Evolutionary conservation across 139 green algal genomes (phyloP).

Genomic region (Eudorina sp.): DNA sequence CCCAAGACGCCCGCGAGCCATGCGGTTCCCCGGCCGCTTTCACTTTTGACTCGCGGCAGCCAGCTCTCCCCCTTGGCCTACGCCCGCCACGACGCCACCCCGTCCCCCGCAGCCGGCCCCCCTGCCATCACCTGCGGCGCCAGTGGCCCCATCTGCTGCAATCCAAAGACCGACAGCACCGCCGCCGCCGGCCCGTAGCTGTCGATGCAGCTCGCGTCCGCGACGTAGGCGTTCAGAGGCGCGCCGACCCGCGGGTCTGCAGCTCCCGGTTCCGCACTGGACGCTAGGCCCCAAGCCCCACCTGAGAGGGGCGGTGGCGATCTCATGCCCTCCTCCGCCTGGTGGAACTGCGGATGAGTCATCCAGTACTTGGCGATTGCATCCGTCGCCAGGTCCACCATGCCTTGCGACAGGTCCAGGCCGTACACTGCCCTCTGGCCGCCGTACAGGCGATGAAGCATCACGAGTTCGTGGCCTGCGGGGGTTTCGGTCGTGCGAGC

Average conservation of each 20-base stretch:
- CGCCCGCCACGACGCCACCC: background rate
- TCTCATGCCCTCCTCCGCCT: no score
- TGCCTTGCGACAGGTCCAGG: conserved; percentile 31
- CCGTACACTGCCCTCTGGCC: conserved; percentile 6
- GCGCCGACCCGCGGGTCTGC: background rate
- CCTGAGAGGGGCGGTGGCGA: no score
- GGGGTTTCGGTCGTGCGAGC: background rate
- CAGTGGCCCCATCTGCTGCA: conserved; percentile 58
- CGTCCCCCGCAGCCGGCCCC: background rate
- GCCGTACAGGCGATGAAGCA: conserved; percentile 26
- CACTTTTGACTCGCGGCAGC: no score
- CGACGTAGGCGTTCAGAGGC: conserved; percentile 8
- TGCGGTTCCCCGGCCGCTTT: no score
- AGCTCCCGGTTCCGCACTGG: no score
- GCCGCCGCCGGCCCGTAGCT: conserved; percentile 27
- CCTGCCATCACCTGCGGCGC: conserved; percentile 45
- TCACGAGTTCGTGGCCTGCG: conserved; percentile 44
- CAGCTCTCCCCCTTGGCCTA: no score
- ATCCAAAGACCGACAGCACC: conserved; percentile 57
- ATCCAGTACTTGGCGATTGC: no score
- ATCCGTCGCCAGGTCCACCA: conserved; percentile 5
- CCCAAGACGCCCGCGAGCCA: no score
- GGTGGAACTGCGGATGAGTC: background rate
- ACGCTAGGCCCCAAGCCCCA: no score
- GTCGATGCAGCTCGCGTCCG: conserved; percentile 11